Conservation (phyloP, 2,329 filamentous ascomycete genomes). For the Xylaria arbuscula region DNA sequence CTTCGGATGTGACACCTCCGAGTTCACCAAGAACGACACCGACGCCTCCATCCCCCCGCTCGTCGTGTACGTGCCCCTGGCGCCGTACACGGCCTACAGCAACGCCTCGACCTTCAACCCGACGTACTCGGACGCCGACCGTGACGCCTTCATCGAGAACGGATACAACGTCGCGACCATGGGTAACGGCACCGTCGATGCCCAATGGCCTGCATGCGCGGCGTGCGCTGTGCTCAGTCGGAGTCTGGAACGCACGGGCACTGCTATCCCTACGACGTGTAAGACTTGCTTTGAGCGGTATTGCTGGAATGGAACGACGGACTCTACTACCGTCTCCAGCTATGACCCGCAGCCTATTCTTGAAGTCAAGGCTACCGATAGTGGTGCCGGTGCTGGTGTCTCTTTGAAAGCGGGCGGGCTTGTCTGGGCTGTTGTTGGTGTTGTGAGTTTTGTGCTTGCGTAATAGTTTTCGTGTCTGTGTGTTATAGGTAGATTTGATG, state of each 20-base stretch:
- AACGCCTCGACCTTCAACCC: constrained; percentile 84
- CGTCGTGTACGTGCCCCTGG: constrained; percentile 88
- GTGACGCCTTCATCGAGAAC: constrained; percentile 86
- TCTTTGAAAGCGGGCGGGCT: constrained; percentile 6
- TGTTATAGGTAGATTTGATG: not conserved
- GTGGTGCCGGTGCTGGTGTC: constrained; percentile 13
- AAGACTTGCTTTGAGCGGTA: constrained; percentile 80
- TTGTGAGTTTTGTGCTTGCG: constrained; percentile 17
- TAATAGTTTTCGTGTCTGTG: constrained; percentile 9
- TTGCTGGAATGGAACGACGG: constrained; percentile 88
- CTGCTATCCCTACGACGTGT: constrained; percentile 77
- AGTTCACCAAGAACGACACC: constrained; percentile 56
- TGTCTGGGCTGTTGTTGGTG: constrained; percentile 24
- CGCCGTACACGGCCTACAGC: constrained; percentile 78
- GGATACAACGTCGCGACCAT: constrained; percentile 86
- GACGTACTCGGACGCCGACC: constrained; percentile 70
- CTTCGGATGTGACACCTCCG: constrained; percentile 79
- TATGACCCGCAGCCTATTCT: constrained; percentile 56
- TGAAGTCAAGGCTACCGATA: constrained; percentile 27
- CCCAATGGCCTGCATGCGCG: constrained; percentile 83
- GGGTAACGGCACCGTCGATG: constrained; percentile 80
- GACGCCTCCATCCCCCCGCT: constrained; percentile 64
- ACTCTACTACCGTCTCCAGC: constrained; percentile 45
- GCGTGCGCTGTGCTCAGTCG: constrained; percentile 87
- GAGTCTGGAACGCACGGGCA: constrained; percentile 77